Percentiles rank a stretch among this genome's conserved stretches.
Conservation (phyloP, 345 rosid genomes). For the Corymbia maculata region DNA sequence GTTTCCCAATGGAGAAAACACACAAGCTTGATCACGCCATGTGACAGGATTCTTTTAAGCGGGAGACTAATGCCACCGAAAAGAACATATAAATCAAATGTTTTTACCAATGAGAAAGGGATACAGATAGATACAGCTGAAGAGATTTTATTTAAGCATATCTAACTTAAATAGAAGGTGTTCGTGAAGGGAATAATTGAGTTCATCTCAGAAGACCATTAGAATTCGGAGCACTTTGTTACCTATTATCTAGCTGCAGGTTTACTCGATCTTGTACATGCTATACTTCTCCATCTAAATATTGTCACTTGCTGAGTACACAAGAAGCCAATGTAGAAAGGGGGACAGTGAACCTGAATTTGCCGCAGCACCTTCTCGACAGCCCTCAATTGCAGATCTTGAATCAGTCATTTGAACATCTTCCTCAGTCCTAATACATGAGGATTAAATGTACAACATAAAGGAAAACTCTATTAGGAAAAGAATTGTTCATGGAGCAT, state of each 20-base stretch:
- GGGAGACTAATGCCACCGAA: neutral
- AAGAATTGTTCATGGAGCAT: neutral
- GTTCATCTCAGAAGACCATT: neutral
- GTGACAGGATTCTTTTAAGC: neutral
- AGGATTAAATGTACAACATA: neutral
- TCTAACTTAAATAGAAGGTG: no score
- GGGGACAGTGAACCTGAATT: constrained; percentile 26
- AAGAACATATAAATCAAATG: neutral
- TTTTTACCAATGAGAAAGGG: neutral
- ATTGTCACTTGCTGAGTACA: neutral
- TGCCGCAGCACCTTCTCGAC: constrained; percentile 16
- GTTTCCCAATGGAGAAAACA: neutral
- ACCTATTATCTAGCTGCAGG: neutral
- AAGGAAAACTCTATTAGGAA: neutral
- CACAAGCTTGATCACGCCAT: neutral
- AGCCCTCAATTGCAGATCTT: constrained; percentile 15
- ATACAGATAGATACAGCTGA: no score
- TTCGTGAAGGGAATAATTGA: neutral
- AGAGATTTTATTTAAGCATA: no score
- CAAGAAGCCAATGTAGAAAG: neutral
- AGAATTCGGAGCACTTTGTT: neutral
- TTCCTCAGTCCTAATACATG: constrained; percentile 15
- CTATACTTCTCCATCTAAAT: neutral
- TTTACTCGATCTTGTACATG: neutral
- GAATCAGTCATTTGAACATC: constrained; percentile 20